Evolutionary conservation across 768 basidiomycete species (phyloP), one percentile per base, ranked within the genome.

Genomic region (Hygrophoropsis aurantiaca): DNA sequence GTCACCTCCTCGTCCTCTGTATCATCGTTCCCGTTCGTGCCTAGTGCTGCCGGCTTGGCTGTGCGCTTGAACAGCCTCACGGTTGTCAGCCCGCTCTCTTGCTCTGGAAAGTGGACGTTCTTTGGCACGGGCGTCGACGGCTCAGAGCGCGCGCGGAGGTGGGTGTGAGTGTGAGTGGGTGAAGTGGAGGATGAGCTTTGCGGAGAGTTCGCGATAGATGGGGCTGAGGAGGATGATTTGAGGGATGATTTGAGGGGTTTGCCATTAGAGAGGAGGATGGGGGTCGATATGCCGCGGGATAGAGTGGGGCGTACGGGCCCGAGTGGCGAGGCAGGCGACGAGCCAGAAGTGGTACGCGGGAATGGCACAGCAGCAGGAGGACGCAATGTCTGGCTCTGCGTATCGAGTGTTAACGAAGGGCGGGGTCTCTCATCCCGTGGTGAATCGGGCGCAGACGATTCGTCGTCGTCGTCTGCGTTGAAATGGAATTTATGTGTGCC

Each of bases 181-280:
- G 40, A n/a, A 35, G 11, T 5, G 35, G 47, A 15, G 42, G n/a
- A 24, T 47, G 45, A 1, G 30, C 27, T 3, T 30, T 30, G 27
- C 27, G 27, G 27, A 16, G 23, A 26, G 11, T 23, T 10, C 3
- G 42, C 36, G 18, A 66, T 43, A 43, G 49, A 24, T 10, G 55
- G 55, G 2, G 57, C 44, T 0, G 62, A 64, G 3, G 51, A 34
- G 2, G 59, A 66, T 0, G 73, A 71, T 63, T 95, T 97, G 57
- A 97, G 79, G 2, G 90, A 87, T 0, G 87, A 78, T 59, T 91
- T 91, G 67, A 97, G 84, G 3, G 91, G 87, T 60, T 90, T 90
- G 36, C 93, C 92, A 47, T 85, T 91, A 16, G 80, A 71, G 26
- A 84, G 77, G 19, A 82, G 62, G 44, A 84, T 72, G 11, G 60